Percentiles rank a stretch among this genome's conserved stretches.
phyloP scores from a whole-genome alignment of 345 rosid species.

The Populus tremula region DNA sequence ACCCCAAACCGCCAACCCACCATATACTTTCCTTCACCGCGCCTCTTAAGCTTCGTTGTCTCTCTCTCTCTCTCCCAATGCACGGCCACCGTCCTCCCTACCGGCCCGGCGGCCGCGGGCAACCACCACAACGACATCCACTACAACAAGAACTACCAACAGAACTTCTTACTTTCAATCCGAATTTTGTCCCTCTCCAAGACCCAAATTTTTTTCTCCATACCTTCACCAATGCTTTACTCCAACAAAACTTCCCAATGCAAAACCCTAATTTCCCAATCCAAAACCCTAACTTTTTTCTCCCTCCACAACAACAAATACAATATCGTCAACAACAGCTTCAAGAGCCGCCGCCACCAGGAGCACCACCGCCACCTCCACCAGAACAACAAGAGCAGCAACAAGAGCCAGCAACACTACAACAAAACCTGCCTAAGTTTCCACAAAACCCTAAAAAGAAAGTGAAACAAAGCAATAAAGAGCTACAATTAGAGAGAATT shows the following conservation, averaged over 20 bases:
- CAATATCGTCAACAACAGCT: background rate
- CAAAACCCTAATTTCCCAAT: slow-evolving; percentile 31
- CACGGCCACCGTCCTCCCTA: slow-evolving; percentile 21
- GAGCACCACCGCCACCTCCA: background rate
- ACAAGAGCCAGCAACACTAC: background rate
- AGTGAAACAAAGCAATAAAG: background rate
- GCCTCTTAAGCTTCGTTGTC: background rate
- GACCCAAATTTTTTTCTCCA: slow-evolving; percentile 27
- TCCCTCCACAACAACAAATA: slow-evolving; percentile 15
- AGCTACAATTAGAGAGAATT: slow-evolving; percentile 23
- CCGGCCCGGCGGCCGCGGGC: slow-evolving; percentile 22
- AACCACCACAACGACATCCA: slow-evolving; percentile 9
- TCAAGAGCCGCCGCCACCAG: background rate
- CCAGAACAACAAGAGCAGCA: background rate
- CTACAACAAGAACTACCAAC: slow-evolving; percentile 11
- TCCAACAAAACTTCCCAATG: slow-evolving; percentile 33
- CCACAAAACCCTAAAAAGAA: background rate
- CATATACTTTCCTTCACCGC: background rate
- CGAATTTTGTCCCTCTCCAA: slow-evolving; percentile 27
- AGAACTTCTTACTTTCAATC: background rate
- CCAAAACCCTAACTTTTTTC: slow-evolving; percentile 26
- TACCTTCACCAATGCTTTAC: slow-evolving; percentile 22
- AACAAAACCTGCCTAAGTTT: background rate
- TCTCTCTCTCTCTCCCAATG: slow-evolving; percentile 15
- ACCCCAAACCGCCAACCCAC: background rate